phyloP scores from a whole-genome alignment of 2,329 filamentous ascomycete genomes.

The Corynespora cassiicola region DNA sequence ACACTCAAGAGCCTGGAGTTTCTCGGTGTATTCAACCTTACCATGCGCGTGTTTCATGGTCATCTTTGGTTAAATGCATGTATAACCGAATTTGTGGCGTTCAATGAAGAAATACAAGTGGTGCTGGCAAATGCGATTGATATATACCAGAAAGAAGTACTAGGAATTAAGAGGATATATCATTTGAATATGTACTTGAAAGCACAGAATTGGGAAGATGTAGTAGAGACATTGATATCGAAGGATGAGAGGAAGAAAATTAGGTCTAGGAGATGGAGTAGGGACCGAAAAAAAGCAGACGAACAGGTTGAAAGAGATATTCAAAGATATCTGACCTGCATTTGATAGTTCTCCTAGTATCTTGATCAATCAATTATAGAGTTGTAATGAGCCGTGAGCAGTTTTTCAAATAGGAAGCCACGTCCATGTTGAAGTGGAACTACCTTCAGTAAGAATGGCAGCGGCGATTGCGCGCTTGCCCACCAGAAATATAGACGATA shows the following conservation, averaged over 20 bases:
- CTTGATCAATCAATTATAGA: no score
- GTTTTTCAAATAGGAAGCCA: no score
- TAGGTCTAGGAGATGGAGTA: neutral
- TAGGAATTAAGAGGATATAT: constrained; percentile 6
- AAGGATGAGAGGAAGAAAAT: constrained; percentile 3
- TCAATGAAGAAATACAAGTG: constrained; percentile 5
- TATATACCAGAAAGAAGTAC: constrained; percentile 7
- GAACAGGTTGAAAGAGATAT: neutral
- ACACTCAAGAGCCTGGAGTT: neutral
- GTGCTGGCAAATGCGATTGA: constrained; percentile 9
- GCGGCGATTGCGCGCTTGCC: constrained; percentile 2
- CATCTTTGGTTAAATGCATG: constrained; percentile 5
- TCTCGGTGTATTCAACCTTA: neutral
- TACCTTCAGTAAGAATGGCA: constrained; percentile 7
- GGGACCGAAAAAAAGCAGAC: constrained; percentile 1
- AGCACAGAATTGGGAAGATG: neutral
- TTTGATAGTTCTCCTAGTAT: constrained; percentile 1
- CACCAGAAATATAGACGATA: constrained; percentile 1
- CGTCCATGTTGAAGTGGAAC: no score
- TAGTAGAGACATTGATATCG: constrained; percentile 2
- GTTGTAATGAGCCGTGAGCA: no score
- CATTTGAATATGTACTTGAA: neutral
- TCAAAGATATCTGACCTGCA: neutral
- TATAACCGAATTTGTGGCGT: constrained; percentile 1
- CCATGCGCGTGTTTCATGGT: neutral